Evolutionary conservation across 2,329 filamentous ascomycete genomes (phyloP).

Genomic region (Madurella mycetomatis): DNA sequence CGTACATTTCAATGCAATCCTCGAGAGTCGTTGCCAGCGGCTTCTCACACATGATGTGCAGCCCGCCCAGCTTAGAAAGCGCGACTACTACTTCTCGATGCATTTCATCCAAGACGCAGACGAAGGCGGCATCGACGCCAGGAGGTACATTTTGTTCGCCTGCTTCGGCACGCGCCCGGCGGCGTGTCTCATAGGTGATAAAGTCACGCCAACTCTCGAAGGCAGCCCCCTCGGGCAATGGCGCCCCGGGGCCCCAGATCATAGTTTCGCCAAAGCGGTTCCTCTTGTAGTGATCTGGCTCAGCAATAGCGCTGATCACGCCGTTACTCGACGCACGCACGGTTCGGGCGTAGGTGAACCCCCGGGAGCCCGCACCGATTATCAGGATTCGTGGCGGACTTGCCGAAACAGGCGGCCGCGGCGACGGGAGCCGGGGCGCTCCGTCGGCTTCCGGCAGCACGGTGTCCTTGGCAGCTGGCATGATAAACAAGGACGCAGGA

Average conservation of each 20-base stretch:
- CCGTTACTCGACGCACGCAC: constrained; percentile 62
- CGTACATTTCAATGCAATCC: constrained; percentile 74
- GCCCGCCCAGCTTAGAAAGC: constrained; percentile 58
- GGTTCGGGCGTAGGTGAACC: constrained; percentile 67
- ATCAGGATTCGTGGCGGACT: constrained; percentile 65
- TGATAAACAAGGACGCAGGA: neutral
- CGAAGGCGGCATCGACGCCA: constrained; percentile 59
- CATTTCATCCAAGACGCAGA: constrained; percentile 78
- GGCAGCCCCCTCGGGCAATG: constrained; percentile 56
- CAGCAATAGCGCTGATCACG: constrained; percentile 71
- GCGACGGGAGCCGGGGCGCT: constrained; percentile 30
- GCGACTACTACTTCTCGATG: constrained; percentile 77
- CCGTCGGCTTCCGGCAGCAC: neutral
- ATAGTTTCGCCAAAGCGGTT: constrained; percentile 63
- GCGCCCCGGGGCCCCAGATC: constrained; percentile 58
- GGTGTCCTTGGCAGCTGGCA: neutral
- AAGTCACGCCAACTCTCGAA: constrained; percentile 75
- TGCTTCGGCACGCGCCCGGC: constrained; percentile 50
- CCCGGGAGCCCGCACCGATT: constrained; percentile 78
- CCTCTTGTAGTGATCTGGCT: constrained; percentile 75
- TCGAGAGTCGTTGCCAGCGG: constrained; percentile 74
- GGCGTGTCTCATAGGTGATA: constrained; percentile 62
- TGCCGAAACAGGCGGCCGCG: constrained; percentile 42
- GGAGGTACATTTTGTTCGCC: constrained; percentile 44
- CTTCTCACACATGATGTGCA: constrained; percentile 95